phyloP scores from a whole-genome alignment of 2,329 filamentous ascomycete species.

The Kalmusia sp. region DNA sequence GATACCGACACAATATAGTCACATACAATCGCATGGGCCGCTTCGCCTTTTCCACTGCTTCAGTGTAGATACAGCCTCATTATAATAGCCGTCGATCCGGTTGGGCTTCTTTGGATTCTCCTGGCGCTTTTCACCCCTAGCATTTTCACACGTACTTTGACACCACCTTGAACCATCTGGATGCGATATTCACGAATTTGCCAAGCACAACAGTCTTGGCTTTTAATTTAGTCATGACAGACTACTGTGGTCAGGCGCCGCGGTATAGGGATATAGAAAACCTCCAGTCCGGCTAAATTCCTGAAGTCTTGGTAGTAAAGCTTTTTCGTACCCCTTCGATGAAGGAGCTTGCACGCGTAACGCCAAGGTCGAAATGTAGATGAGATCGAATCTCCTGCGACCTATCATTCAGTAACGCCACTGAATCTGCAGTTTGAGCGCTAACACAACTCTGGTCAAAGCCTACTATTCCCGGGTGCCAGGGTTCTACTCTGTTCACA shows the following conservation, averaged over 20 bases:
- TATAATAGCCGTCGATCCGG: conserved; percentile 1
- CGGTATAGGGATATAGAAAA: conserved; percentile 7
- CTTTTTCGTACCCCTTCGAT: conserved; percentile 20
- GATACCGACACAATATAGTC: not conserved
- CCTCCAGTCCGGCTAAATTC: conserved; percentile 38
- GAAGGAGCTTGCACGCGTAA: conserved; percentile 12
- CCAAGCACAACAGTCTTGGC: conserved; percentile 1
- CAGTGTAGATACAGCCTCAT: not conserved
- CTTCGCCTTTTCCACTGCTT: not conserved
- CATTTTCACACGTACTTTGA: not conserved
- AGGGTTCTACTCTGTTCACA: not conserved
- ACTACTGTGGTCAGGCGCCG: conserved; percentile 19
- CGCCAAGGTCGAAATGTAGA: conserved; percentile 10
- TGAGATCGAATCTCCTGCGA: not conserved
- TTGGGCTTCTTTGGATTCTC: not conserved
- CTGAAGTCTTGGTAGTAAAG: conserved; percentile 22
- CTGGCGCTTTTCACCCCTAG: not conserved
- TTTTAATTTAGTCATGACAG: conserved; percentile 14
- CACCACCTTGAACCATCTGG: not conserved
- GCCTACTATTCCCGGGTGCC: not conserved
- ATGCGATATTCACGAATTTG: not conserved
- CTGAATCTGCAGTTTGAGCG: not conserved
- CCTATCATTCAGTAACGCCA: not conserved
- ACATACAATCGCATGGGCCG: not conserved
- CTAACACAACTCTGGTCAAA: not conserved